Base-by-base conservation (phyloP, 164 flowering plant genomes). In the Euptelea pleiosperma region DNA sequence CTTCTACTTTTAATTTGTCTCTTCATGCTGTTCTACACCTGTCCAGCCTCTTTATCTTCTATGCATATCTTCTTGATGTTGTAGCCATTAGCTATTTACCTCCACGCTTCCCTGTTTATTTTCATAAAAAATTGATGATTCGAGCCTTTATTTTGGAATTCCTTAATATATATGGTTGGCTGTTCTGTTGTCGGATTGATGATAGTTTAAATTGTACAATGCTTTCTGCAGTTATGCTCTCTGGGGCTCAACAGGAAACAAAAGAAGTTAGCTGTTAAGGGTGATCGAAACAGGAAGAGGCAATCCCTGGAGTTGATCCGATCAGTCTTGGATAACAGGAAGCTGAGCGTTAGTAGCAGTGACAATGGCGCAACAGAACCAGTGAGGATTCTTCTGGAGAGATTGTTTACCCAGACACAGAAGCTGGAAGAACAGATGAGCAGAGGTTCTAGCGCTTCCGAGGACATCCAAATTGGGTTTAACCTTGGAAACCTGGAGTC, bases 401-500 rank as follows among this genome's bases (percentile, higher is more conserved):
- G 81, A 57, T 66, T 85, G 73, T 89, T 85, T 77, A 79, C 75
- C 14, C 87, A 85, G 64, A 79, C 95, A 6, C 95, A 84, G 78
- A 84, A 80, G 61, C 79, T 92, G 64, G 96, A 89, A 71, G 79
- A 82, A 55, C 80, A 74, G 55, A 79, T 79, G 58, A 77, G 57
- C 37, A 55, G 68, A 60, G 79, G 74, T 62, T 69, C 79, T 25
- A 52, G 11, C 14, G 29, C 69, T 24, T 34, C 83, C 29, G 54
- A 54, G 37, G 85, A 69, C 61, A 60, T 39, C 49, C 67, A 67
- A 35, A 29, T 64, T 3, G 79, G 69, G 9, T 12, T 78, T 41
- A 66, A 73, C 60, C 84, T 85, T 52, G 85, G 74, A 57, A 61
- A 24, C 26, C 57, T 89, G 63, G 98, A 85, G 52, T 72, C 81